Conservation (phyloP, 83 land plant genomes). For the Thuja plicata region DNA sequence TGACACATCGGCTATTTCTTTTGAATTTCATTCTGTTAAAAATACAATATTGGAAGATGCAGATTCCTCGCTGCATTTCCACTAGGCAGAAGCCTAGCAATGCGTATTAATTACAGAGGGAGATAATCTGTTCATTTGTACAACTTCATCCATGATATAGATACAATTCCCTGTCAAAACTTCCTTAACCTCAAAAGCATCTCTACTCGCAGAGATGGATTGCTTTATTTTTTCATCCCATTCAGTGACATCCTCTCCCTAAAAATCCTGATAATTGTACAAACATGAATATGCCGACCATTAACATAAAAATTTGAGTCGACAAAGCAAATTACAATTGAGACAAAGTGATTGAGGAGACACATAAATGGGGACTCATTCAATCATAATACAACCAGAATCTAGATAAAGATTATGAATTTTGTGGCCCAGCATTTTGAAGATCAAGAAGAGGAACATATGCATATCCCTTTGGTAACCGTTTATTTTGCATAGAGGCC, state of each 20-base stretch:
- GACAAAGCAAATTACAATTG: constrained; percentile 17
- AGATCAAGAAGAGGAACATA: constrained; percentile 82
- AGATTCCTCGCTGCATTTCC: constrained; percentile 14
- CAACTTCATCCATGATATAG: constrained; percentile 12
- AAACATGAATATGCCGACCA: constrained; percentile 16
- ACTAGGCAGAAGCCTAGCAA: constrained; percentile 15
- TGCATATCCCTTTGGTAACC: constrained; percentile 83
- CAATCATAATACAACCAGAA: constrained; percentile 7
- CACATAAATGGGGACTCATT: background rate
- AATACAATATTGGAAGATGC: constrained; percentile 16
- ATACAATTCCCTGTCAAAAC: constrained; percentile 17
- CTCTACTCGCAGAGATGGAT: constrained; percentile 15
- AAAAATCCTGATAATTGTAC: constrained; percentile 12
- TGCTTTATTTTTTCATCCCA: constrained; percentile 14
- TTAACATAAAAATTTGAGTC: constrained; percentile 14
- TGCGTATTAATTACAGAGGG: constrained; percentile 8
- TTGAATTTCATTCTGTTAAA: constrained; percentile 13
- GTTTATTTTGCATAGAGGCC: constrained; percentile 80
- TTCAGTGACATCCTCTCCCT: background rate
- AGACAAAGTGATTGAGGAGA: constrained; percentile 3
- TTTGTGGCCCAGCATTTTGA: constrained; percentile 24
- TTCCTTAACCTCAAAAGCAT: constrained; percentile 15
- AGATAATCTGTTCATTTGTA: constrained; percentile 13
- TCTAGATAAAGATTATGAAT: constrained; percentile 18
- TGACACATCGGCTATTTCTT: constrained; percentile 9